Base-by-base conservation (phyloP, 306 rosid species). In the Datisca glomerata region DNA sequence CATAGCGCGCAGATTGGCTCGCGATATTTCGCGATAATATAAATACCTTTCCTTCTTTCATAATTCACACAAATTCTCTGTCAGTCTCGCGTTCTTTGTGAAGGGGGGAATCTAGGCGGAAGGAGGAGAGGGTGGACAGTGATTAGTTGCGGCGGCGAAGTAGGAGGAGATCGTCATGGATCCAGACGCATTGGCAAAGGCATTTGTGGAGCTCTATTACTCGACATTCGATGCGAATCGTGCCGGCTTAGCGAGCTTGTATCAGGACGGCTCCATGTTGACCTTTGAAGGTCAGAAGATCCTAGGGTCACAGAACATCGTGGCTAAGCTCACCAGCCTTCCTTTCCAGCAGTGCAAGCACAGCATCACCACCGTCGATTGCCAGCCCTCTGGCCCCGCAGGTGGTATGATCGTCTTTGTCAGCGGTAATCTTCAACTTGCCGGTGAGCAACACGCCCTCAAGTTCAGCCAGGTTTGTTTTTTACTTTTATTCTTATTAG, bases 301-400 rank as follows among this genome's bases (percentile, higher is more conserved):
- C 63, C 93, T 63, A 29, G 95, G 98, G 2, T 13, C 91, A 0
- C 79, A 51, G 24, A 72, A 60, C 68, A 89, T 89, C 32, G 84
- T 84, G 2, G 73, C 80, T 12, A 89, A 89, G 57, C 95, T 89
- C 56, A 60, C 84, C 10, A 41, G 70, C 36, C 91, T 89, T 16
- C 98, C 98, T 7, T 89, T 89, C 59, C 83, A 84, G 57, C 95
- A 89, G 81, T 89, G 95, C 64, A 71, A 72, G 53, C 98, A 89
- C 61, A 38, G 51, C 70, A 78, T 83, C 79, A 61, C 74, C 61
- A 76, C 85, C 67, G 82, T 87, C 18, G 96, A 86, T 65, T 81
- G 65, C 47, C 96, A 86, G 55, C 92, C 96, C 31, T 86, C 96
- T 28, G 92, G 84, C 12, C 71, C 73, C 51, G 71, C 49, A 22